Evolutionary conservation across 208 protist species (phyloP).

Genomic region (Trypanosoma theileri): DNA sequence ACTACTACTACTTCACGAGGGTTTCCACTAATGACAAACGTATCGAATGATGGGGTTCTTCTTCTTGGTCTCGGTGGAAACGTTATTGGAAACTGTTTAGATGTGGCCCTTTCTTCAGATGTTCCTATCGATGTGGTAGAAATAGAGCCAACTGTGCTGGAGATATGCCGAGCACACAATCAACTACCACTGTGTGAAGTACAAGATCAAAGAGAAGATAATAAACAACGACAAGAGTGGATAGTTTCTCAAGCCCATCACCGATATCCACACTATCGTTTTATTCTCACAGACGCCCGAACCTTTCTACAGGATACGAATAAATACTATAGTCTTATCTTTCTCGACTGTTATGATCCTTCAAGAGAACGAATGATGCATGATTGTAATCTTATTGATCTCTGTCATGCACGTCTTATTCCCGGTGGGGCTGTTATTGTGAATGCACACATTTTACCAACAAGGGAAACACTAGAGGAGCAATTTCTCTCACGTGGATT

Average conservation of each 20-base stretch:
- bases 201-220: neutral
- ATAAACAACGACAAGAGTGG: conserved; percentile 8
- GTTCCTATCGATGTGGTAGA: conserved; percentile 77
- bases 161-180: conserved; percentile 41
- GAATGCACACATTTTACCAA: conserved; percentile 74
- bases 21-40: neutral
- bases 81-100: conserved; percentile 73
- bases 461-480: conserved; percentile 24
- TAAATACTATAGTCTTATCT: conserved; percentile 61
- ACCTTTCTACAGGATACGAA: conserved; percentile 32
- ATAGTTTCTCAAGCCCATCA: conserved; percentile 7
- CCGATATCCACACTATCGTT: conserved; percentile 35
- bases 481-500: conserved; percentile 53
- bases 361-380: conserved; percentile 72
- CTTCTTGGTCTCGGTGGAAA: conserved; percentile 80
- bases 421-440: conserved; percentile 66
- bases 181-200: conserved; percentile 47
- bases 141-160: conserved; percentile 68
- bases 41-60: conserved; percentile 43
- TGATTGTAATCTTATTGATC: conserved; percentile 47
- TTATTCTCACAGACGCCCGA: conserved; percentile 54
- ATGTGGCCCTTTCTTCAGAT: conserved; percentile 38
- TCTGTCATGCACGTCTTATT: conserved; percentile 48
- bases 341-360: conserved; percentile 86
- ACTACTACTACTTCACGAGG: neutral